Percentiles rank a stretch among this genome's conserved stretches.
phyloP scores from a whole-genome alignment of 140 eudicot species.

The Erigeron philadelphicus region DNA sequence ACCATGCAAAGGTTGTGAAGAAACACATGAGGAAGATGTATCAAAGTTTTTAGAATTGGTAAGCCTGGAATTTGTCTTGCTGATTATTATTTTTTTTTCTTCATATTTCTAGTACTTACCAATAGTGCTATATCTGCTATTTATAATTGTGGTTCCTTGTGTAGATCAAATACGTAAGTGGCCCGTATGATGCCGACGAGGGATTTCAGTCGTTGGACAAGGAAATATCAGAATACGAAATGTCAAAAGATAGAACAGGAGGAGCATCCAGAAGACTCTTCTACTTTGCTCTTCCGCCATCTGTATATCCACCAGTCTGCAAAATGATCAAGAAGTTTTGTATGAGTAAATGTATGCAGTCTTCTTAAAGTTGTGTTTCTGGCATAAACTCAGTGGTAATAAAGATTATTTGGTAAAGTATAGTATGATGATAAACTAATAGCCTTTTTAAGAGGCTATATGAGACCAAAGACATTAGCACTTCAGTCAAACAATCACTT shows the following conservation, averaged over 20 bases:
- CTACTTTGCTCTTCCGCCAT: constrained; percentile 97
- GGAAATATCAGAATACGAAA: constrained; percentile 46
- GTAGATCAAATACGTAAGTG: constrained; percentile 75
- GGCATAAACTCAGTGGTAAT: too few species aligned
- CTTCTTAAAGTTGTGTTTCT: not conserved
- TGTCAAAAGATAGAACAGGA: constrained; percentile 38
- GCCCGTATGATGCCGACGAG: constrained; percentile 76
- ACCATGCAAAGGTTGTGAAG: constrained; percentile 40
- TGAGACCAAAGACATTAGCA: too few species aligned
- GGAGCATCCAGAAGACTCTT: constrained; percentile 82
- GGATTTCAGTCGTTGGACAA: constrained; percentile 68
- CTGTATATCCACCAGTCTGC: constrained; percentile 90
- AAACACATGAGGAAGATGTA: constrained; percentile 44
- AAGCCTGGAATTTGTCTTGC: constrained; percentile 14
- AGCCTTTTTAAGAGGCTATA: too few species aligned
- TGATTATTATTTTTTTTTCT: not conserved
- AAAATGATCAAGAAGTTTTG: constrained; percentile 62
- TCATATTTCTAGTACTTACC: not conserved
- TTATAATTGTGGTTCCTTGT: constrained; percentile 25
- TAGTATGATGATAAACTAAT: too few species aligned
- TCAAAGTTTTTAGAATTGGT: constrained; percentile 66
- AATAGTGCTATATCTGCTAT: not conserved
- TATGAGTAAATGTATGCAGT: constrained; percentile 64
- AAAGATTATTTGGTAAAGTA: too few species aligned
- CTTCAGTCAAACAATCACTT: too few species aligned